Percentiles rank a stretch among this genome's conserved stretches.
Evolutionary conservation across 306 rosid genomes (phyloP).

Genomic region (Comarum palustre): DNA sequence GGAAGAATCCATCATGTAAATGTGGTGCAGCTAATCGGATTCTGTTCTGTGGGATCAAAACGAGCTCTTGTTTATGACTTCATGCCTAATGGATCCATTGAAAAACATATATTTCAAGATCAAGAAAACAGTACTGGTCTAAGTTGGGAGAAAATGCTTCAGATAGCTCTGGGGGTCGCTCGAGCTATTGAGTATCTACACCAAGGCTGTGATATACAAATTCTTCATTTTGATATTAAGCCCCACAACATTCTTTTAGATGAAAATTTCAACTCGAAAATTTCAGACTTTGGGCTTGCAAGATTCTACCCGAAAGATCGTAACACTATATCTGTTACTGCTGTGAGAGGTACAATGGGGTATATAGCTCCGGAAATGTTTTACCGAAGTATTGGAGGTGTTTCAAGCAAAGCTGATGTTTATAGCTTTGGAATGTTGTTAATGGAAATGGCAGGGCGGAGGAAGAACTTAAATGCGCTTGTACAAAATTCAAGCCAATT

Average conservation of each 20-base stretch:
- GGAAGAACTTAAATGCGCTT: conserved; percentile 9
- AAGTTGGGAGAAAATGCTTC: conserved; percentile 11
- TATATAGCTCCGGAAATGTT: conserved; percentile 22
- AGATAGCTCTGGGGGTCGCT: conserved; percentile 18
- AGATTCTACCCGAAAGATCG: conserved; percentile 1
- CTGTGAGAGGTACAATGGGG: conserved; percentile 17
- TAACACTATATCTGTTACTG: conserved; percentile 1
- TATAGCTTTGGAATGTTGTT: conserved; percentile 20
- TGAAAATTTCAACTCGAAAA: neutral
- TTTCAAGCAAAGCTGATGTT: conserved; percentile 18
- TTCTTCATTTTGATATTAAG: conserved; percentile 21
- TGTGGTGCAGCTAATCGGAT: conserved; percentile 19
- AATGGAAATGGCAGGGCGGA: conserved; percentile 10
- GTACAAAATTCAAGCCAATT: conserved; percentile 13
- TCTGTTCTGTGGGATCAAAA: conserved; percentile 12
- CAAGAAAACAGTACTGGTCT: neutral
- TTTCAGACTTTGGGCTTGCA: conserved; percentile 26
- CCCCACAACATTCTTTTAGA: conserved; percentile 23
- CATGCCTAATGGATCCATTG: conserved; percentile 21
- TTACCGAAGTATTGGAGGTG: neutral
- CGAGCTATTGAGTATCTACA: conserved; percentile 9
- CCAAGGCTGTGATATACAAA: conserved; percentile 19
- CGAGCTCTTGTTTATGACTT: conserved; percentile 18
- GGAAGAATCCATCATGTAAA: conserved; percentile 23
- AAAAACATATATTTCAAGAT: neutral